Evolutionary conservation across 768 basidiomycete genomes (phyloP), one percentile per base, ranked within the genome.

Genomic region (Serendipita indica): DNA sequence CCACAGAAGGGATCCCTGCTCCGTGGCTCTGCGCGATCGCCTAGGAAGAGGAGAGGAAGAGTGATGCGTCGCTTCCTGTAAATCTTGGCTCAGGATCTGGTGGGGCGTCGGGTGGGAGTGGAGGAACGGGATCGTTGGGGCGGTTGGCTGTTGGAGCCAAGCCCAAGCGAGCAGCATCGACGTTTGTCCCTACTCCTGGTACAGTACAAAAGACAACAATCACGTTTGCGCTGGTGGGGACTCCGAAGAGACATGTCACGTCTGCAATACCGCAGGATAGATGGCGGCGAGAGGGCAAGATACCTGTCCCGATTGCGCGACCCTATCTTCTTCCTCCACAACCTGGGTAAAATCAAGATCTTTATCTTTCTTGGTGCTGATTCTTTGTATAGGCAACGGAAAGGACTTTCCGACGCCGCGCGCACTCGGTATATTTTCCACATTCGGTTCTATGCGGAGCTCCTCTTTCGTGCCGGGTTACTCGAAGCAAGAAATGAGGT

Each of bases 401-500:
- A 12, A 28, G 22, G 20, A 27, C 10, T 54, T 7, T 10, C 49
- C 30, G 49, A 54, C 10, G 49, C 16, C 30, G 4, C 32, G 7
- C 49, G 49, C 3, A 6, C 30, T 7, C 49, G 32, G 30, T 54
- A 54, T 2, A 27, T 54, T 5, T 16, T 28, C 7, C 49, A 54
- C 25, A 54, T 54, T 54, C 49, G 32, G n/a, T 27, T 54, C 25
- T 54, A 54, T 54, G 49, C 49, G 7, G 49, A 54, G 32, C 49
- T 54, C 16, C n/a, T 54, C n/a, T 54, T 22, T 33, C 49, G 49
- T 4, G n/a, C 32, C n/a, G 49, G 49, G 22, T 28, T 54, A 7
- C 22, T 54, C 22, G 49, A 27, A 18, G 49, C 49, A 25, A 20
- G 49, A 10, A 33, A 10, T 16, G 49, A 54, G 32, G 49, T 54